These are phyloP conservation scores for Tagetes erecta DNA, from an alignment of 129 eudicot species.

Conservation along the genomic window DNA sequence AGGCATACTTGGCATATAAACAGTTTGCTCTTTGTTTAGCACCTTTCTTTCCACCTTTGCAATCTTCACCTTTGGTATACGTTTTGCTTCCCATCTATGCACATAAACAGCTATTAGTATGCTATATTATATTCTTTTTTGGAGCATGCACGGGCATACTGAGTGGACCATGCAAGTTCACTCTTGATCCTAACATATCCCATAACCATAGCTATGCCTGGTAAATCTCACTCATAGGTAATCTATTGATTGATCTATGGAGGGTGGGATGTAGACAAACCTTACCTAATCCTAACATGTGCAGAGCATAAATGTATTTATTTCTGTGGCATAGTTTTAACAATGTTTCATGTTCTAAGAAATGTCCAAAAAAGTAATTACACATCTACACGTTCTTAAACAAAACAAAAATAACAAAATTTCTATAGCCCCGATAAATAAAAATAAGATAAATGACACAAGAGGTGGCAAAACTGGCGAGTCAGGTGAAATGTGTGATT, in stretches of 20 bases:
- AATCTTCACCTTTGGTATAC: slow-evolving; percentile 70
- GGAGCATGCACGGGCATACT: not conserved
- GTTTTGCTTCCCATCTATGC: slow-evolving; percentile 80
- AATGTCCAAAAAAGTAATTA: not conserved
- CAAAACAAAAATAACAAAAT: not conserved
- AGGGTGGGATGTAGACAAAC: no score
- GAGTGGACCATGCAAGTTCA: not conserved
- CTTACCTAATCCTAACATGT: no score
- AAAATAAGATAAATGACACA: not conserved
- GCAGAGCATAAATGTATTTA: not conserved
- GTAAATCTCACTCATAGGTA: no score
- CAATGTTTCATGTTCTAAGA: not conserved
- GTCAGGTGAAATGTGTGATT: not conserved
- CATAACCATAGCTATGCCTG: no score
- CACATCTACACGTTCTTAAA: not conserved
- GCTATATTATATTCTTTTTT: not conserved
- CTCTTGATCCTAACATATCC: not conserved
- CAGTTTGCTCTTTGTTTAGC: slow-evolving; percentile 67
- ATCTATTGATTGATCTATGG: no score
- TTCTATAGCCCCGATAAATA: not conserved
- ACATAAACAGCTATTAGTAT: slow-evolving; percentile 18
- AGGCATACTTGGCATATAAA: slow-evolving; percentile 90
- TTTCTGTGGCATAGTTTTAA: not conserved
- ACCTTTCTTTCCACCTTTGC: slow-evolving; percentile 56
- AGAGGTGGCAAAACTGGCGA: not conserved